phyloP scores from a whole-genome alignment of 2,329 filamentous ascomycete species.

The Trichoderma citrinoviride region DNA sequence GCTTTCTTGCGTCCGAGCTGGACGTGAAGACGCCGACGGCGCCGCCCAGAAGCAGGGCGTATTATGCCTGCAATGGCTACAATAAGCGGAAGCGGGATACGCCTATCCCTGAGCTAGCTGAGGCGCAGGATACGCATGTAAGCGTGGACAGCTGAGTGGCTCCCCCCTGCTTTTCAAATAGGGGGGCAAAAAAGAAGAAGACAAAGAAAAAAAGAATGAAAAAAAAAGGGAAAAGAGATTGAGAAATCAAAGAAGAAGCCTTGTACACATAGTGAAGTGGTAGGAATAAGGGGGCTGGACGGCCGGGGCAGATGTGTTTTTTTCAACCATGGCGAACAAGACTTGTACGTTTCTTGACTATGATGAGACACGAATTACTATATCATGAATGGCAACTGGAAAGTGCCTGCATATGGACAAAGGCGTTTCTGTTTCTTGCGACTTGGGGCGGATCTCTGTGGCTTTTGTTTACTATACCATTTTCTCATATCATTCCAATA shows the following conservation, averaged over 20 bases:
- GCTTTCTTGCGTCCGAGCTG: slow-evolving; percentile 29
- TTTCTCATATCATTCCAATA: not conserved
- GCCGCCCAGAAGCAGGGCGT: slow-evolving; percentile 15
- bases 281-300: not conserved
- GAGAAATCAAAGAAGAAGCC: not conserved
- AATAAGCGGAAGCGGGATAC: slow-evolving; percentile 25
- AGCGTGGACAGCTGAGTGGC: slow-evolving; percentile 4
- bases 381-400: not conserved
- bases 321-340: not conserved
- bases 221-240: no score
- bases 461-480: not conserved
- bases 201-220: not conserved
- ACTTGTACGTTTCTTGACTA: not conserved
- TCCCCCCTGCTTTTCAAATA: not conserved
- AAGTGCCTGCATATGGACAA: not conserved
- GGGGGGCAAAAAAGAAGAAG: not conserved
- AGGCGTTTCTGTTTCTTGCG: not conserved
- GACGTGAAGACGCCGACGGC: slow-evolving; percentile 43
- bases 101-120: slow-evolving; percentile 29
- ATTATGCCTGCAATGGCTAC: not conserved
- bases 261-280: not conserved
- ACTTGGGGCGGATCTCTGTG: not conserved
- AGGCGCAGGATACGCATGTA: slow-evolving; percentile 12
- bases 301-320: not conserved
- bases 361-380: not conserved